Conservation (phyloP, 129 eudicot genomes). For the Cynara cardunculus region DNA sequence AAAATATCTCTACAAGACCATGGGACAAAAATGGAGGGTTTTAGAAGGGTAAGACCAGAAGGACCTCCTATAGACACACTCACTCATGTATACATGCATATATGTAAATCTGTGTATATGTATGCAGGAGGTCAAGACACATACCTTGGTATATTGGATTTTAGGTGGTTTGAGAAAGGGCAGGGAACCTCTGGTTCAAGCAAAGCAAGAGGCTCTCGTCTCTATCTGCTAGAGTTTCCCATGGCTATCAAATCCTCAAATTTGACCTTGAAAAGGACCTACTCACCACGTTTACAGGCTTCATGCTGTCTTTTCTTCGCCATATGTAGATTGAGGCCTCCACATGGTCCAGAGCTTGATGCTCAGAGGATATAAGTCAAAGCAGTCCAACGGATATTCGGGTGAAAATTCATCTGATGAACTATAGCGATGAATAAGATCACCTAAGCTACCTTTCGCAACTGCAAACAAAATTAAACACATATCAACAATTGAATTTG, state of each 20-base stretch:
- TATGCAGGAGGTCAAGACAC: background rate
- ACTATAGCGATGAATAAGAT: constrained; percentile 63
- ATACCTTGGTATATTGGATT: constrained; percentile 71
- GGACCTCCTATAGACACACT: background rate
- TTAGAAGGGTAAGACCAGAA: background rate
- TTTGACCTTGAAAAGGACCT: constrained; percentile 58
- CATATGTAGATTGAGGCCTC: constrained; percentile 68
- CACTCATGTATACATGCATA: background rate
- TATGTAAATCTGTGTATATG: background rate
- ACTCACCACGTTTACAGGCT: constrained; percentile 27
- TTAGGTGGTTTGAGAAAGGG: constrained; percentile 76
- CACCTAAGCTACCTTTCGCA: constrained; percentile 69
- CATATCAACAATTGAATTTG: background rate
- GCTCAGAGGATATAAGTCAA: constrained; percentile 78
- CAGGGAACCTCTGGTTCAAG: constrained; percentile 66
- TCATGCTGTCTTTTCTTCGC: too few relatives aligned
- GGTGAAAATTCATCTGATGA: constrained; percentile 76
- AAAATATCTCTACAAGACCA: background rate
- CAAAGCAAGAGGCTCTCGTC: constrained; percentile 73
- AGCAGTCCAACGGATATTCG: constrained; percentile 71
- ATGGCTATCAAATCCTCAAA: constrained; percentile 58
- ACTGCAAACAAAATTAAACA: constrained; percentile 48
- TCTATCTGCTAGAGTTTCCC: constrained; percentile 59
- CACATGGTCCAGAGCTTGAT: constrained; percentile 73
- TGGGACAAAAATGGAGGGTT: background rate